These are phyloP conservation scores for Westerdykella aurantiaca DNA, from an alignment of 2,329 filamentous ascomycete species.

Conservation along the genomic window DNA sequence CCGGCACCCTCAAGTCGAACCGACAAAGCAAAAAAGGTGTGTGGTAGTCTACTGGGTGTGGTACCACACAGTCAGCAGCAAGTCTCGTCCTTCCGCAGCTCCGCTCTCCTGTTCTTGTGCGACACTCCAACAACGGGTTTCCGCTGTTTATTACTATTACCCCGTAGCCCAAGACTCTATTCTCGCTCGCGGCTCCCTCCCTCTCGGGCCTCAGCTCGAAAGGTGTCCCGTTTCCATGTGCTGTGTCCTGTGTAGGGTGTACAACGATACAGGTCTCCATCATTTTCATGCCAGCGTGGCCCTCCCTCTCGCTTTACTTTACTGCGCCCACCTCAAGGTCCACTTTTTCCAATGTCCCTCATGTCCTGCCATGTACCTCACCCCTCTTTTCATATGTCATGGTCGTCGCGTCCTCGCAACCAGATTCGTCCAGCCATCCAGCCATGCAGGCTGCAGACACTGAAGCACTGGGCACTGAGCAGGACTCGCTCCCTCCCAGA, in stretches of 20 bases:
- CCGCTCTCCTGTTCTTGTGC: slow-evolving; percentile 14
- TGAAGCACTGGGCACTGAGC: no score
- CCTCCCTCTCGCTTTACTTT: not conserved
- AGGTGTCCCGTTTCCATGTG: no score
- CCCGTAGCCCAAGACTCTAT: not conserved
- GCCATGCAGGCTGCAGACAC: no score
- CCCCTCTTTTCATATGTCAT: no score
- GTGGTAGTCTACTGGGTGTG: not conserved
- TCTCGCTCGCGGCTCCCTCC: slow-evolving; percentile 3
- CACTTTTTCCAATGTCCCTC: not conserved
- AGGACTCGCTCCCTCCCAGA: no score
- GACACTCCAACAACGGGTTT: slow-evolving; percentile 11
- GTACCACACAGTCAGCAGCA: slow-evolving; percentile 2
- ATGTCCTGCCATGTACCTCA: slow-evolving; percentile 1
- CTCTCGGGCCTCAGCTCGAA: no score
- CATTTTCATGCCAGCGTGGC: slow-evolving; percentile 6
- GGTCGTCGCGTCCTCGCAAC: no score
- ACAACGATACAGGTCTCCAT: no score
- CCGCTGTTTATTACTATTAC: no score
- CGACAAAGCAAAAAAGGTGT: slow-evolving; percentile 4
- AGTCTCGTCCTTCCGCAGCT: slow-evolving; percentile 6
- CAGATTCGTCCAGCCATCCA: no score
- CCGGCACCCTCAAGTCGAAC: slow-evolving; percentile 5
- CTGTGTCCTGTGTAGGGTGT: no score
- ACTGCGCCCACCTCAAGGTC: slow-evolving; percentile 1